Evolutionary conservation across 192 early-diverging fungal species (phyloP).

Genomic region (Coemansia guatemalensis): DNA sequence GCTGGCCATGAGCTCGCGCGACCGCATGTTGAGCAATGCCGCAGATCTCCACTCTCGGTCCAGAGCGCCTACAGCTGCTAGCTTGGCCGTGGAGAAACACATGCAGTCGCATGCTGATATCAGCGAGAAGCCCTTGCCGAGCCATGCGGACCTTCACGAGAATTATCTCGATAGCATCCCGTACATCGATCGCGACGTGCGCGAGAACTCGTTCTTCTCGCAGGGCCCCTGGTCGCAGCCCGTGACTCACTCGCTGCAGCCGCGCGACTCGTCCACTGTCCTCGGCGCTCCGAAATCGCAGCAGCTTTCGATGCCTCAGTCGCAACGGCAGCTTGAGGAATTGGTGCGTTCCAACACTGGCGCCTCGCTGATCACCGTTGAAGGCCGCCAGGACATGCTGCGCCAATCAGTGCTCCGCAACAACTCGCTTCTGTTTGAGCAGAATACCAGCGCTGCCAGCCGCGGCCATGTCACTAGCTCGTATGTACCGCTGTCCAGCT

Average conservation of each 20-base stretch:
- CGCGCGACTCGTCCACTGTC: conserved; percentile 10
- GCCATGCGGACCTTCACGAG: background rate
- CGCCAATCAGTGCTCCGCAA: conserved; percentile 14
- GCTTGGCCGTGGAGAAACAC: conserved; percentile 45
- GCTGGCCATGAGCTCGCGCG: conserved; percentile 15
- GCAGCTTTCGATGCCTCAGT: background rate
- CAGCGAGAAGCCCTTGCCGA: conserved; percentile 3
- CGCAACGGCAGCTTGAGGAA: conserved; percentile 20
- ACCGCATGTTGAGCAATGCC: conserved; percentile 25
- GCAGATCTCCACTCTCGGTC: conserved; percentile 27
- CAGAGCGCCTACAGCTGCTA: conserved; percentile 42
- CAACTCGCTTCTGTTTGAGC: background rate
- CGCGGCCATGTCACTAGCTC: conserved; percentile 17
- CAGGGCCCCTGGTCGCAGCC: conserved; percentile 47
- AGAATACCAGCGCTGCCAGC: background rate
- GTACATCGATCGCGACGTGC: conserved; percentile 43
- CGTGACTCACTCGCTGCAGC: conserved; percentile 14
- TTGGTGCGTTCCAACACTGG: conserved; percentile 40
- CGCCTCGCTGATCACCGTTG: conserved; percentile 15
- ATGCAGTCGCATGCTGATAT: background rate
- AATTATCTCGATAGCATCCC: conserved; percentile 41
- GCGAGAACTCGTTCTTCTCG: conserved; percentile 49
- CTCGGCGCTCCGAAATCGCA: background rate
- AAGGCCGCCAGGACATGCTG: conserved; percentile 28
- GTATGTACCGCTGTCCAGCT: conserved; percentile 42